Evolutionary conservation across 148 eudicot genomes (phyloP).

Genomic region (Drosera capensis): DNA sequence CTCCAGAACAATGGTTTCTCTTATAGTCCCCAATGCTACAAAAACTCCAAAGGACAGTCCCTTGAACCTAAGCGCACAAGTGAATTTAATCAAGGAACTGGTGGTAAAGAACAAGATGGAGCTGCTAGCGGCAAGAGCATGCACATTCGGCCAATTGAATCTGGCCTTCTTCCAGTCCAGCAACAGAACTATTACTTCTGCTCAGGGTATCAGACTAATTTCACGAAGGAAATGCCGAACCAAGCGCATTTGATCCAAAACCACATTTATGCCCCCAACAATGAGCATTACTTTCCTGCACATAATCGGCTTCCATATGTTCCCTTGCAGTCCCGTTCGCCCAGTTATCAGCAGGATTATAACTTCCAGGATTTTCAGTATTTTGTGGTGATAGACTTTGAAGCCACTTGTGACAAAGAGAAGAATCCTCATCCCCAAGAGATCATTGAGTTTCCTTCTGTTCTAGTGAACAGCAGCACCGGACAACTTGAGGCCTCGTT

Average conservation of each 20-base stretch:
- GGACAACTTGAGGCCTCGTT: slow-evolving; percentile 73
- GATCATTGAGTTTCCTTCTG: slow-evolving; percentile 94
- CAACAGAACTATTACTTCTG: slow-evolving; percentile 29
- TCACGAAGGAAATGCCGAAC: slow-evolving; percentile 22
- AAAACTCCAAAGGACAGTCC: slow-evolving; percentile 27
- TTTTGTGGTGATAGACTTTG: slow-evolving; percentile 94
- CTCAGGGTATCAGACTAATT: slow-evolving; percentile 28
- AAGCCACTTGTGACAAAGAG: slow-evolving; percentile 90
- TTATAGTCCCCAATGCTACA: slow-evolving; percentile 22
- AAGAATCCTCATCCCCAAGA: slow-evolving; percentile 79
- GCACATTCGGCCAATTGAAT: slow-evolving; percentile 26
- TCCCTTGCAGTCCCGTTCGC: slow-evolving; percentile 38
- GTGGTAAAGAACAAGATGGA: slow-evolving; percentile 16
- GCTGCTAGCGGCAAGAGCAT: slow-evolving; percentile 17
- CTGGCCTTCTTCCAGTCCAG: slow-evolving; percentile 14
- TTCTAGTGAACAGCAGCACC: slow-evolving; percentile 67
- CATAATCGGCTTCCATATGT: slow-evolving; percentile 34
- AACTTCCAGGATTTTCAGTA: slow-evolving; percentile 62
- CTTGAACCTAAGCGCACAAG: slow-evolving; percentile 27
- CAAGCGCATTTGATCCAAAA: slow-evolving; percentile 31
- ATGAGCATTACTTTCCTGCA: slow-evolving; percentile 17
- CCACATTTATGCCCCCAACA: slow-evolving; percentile 29
- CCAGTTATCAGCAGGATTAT: slow-evolving; percentile 31
- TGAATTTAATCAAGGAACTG: slow-evolving; percentile 19
- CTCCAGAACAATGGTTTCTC: slow-evolving; percentile 33